Conservation (phyloP, 148 eudicot species). For the Pharnaceum exiguum region DNA sequence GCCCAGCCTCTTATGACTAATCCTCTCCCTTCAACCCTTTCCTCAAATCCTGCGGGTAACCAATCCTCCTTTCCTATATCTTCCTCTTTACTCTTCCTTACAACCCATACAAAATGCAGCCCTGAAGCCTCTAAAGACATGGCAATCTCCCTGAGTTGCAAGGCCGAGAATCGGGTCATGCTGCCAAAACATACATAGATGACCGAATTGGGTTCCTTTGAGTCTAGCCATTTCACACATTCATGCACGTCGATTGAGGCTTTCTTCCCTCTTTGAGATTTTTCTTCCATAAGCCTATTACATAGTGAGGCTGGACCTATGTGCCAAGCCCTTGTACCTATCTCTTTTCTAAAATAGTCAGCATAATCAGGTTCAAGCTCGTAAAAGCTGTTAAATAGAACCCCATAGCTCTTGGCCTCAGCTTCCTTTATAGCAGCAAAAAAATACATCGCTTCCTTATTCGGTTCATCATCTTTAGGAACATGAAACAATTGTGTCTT, state of each 20-base stretch:
- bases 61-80: slow-evolving; percentile 13
- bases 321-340: slow-evolving; percentile 40
- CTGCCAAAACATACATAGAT: slow-evolving; percentile 39
- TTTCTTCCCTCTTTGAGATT: slow-evolving; percentile 26
- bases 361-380: slow-evolving; percentile 52
- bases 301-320: slow-evolving; percentile 37
- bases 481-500: not conserved
- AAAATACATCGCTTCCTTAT: not conserved
- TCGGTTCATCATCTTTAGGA: not conserved
- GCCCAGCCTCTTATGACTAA: slow-evolving; percentile 18
- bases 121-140: slow-evolving; percentile 32
- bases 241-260: slow-evolving; percentile 21
- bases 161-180: not conserved
- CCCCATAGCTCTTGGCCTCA: slow-evolving; percentile 27
- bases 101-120: slow-evolving; percentile 42
- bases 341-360: slow-evolving; percentile 21
- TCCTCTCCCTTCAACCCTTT: slow-evolving; percentile 11
- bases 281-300: slow-evolving; percentile 17
- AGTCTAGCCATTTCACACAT: slow-evolving; percentile 43
- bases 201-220: slow-evolving; percentile 36
- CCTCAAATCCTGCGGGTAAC: slow-evolving; percentile 19
- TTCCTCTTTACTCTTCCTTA: slow-evolving; percentile 9
- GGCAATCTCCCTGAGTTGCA: slow-evolving; percentile 32
- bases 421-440: too few relatives aligned
- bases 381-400: slow-evolving; percentile 35